A percentile compares a stretch with the other conserved stretches of the same genome.
phyloP scores from a whole-genome alignment of 2,329 filamentous ascomycete species.

The Blumeria graminis region DNA sequence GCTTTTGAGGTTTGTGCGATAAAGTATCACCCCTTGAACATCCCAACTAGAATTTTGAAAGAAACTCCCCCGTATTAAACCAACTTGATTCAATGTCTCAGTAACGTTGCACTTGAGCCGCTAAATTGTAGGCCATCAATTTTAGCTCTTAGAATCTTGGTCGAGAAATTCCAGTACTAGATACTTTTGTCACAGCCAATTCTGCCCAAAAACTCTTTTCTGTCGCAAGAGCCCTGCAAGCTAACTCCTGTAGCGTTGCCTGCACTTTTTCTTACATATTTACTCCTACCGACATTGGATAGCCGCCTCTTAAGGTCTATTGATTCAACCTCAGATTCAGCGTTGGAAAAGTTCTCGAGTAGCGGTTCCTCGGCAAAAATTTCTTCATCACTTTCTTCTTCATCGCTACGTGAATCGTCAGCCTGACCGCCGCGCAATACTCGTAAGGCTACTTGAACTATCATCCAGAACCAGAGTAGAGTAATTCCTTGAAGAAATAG shows the following conservation, averaged over 20 bases:
- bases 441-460: constrained; percentile 56
- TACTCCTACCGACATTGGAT: constrained; percentile 6
- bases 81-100: no score
- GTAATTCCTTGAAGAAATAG: constrained; percentile 59
- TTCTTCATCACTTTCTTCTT: constrained; percentile 38
- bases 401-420: constrained; percentile 72
- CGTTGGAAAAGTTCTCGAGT: constrained; percentile 13
- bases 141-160: no score
- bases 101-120: no score
- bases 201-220: constrained; percentile 15
- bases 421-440: constrained; percentile 56
- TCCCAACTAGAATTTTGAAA: no score
- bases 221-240: constrained; percentile 14
- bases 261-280: constrained; percentile 11
- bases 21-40: no score
- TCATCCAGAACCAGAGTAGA: constrained; percentile 75
- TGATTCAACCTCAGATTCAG: constrained; percentile 52
- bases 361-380: constrained; percentile 27
- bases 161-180: constrained; percentile 4
- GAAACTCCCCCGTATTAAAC: no score
- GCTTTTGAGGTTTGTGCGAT: no score
- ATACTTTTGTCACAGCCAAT: constrained; percentile 16
- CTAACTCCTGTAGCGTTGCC: constrained; percentile 14
- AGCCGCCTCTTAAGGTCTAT: constrained; percentile 33
- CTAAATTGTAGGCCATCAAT: no score